phyloP scores from a whole-genome alignment of 1,284 basidiomycete species.

The Pholiota adiposa region DNA sequence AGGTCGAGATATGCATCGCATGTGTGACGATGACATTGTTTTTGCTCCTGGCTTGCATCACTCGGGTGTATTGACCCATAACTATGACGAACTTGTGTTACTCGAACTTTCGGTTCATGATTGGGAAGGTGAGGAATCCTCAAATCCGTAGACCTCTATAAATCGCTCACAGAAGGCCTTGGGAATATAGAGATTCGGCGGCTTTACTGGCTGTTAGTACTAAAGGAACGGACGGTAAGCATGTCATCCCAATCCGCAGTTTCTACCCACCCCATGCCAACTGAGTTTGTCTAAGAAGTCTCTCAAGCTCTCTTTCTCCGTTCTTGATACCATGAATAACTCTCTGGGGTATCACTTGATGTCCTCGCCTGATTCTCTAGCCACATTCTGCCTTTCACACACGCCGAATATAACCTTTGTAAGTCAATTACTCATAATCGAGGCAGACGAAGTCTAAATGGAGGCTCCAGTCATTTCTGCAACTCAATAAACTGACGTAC shows the following conservation, averaged over 20 bases:
- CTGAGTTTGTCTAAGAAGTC: neutral
- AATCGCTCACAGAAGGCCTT: too few species aligned
- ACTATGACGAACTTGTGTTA: too few species aligned
- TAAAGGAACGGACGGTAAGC: neutral
- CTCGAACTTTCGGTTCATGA: too few species aligned
- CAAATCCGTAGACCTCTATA: neutral
- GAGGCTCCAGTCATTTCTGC: neutral
- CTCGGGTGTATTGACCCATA: too few species aligned
- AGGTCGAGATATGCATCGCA: too few species aligned
- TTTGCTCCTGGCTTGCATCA: too few species aligned
- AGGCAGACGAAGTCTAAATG: neutral
- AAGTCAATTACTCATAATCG: neutral
- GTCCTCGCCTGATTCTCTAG: neutral
- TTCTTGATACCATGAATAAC: slow-evolving; percentile 10
- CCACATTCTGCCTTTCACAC: neutral
- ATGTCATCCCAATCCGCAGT: neutral
- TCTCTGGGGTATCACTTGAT: slow-evolving; percentile 8
- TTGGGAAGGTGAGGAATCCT: too few species aligned
- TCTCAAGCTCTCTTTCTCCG: slow-evolving; percentile 7
- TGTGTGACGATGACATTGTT: too few species aligned
- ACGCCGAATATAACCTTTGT: neutral
- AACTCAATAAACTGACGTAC: slow-evolving; percentile 1
- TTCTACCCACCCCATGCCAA: slow-evolving; percentile 3
- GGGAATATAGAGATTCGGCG: neutral
- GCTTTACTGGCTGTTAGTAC: neutral